Evolutionary conservation across 2,329 filamentous ascomycete genomes (phyloP), one percentile per base, ranked within the genome.

Genomic region (Sarocladiaceae sp.): DNA sequence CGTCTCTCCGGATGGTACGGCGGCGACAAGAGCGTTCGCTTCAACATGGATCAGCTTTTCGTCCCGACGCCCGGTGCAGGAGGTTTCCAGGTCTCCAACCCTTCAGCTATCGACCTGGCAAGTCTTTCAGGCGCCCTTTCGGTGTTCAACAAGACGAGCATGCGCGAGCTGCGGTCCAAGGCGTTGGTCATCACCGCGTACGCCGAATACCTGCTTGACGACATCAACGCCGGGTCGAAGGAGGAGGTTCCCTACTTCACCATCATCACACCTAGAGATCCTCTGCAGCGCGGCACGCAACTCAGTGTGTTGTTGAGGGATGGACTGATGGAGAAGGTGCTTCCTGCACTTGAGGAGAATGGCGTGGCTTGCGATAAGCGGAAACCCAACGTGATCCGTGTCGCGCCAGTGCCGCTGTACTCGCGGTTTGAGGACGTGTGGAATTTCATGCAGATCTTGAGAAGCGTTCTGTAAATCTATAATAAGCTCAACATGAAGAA

Each of bases 1-100:
- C 76, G 89, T 3, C 69, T 95, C 2, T 73, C 79, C 26, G 90
- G 89, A 19, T 95, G 89, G 89, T 95, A 91, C 77, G 89, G 89
- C 43, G 83, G 80, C 44, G 83, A 89, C 64, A 88, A 88, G 63
- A 64, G 68, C 40, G 80, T 79, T 26, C 74, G 89, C 12, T 95
- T 95, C 68, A 73, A 79, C 52, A 95, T 95, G 89, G 80, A 83
- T 46, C 91, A 88, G 63, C 69, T 72, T 46, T 95, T 94, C 63
- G 69, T 81, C 32, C 88, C 89, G 3, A 85, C 86, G 6, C 68
- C 77, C 2, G 89, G 90, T 31, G 90, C 89, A 0, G 80, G 74
- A 26, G 89, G 89, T 3, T 95, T 80, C 64, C 88, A 95, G 62
- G 62, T 91, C n/a, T 88, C 83, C 42, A 96, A 95, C 60, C 88